Base-by-base conservation (phyloP, 2,329 filamentous ascomycete genomes). In the Diaporthe destruens region DNA sequence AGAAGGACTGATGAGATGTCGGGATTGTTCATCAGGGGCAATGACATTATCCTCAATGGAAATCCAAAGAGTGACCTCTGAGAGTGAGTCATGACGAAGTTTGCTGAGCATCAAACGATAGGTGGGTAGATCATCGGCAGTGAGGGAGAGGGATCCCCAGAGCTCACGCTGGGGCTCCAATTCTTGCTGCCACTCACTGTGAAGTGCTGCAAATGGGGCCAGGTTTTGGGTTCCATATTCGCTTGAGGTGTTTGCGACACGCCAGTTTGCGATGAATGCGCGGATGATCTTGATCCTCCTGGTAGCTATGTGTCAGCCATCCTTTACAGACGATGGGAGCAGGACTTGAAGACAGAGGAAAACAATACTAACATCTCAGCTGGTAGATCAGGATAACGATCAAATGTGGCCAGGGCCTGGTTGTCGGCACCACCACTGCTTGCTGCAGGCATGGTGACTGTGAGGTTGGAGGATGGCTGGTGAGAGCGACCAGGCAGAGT, bases 161-260 rank as follows among this genome's bases (percentile, higher is more conserved):
- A 61, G 39, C 39, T 44, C 2, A 1, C 1, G 7, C 7, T 44
- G 6, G 1, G 11, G 14, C 39, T 61, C 56, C 12, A 61, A 6
- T 9, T 61, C 23, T 6, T 61, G 56, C 39, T 61, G 56, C 56
- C 56, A 61, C 4, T 61, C 39, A 39, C 56, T 44, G 56, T 61
- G 39, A 3, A 61, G 11, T 16, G 1, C 23, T 25, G 39, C 18
- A 8, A 44, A 61, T 7, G 20, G 23, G 20, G 56, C 39, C 6
- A 61, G 7, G 5, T 56, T 56, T 6, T 8, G 18, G 4, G 1
- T 1, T 20, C 0, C 8, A 34, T 4, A 3, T 0, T 6, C 29
- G 29, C 29, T 29, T 29, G 29, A 11, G 9, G 34, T 7, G 9
- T 36, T 8, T 36, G 34, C 11, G 11, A 11, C 2, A 11, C 11